Evolutionary conservation across 768 basidiomycete species (phyloP).

Genomic region (Xerocomus potaroensis): DNA sequence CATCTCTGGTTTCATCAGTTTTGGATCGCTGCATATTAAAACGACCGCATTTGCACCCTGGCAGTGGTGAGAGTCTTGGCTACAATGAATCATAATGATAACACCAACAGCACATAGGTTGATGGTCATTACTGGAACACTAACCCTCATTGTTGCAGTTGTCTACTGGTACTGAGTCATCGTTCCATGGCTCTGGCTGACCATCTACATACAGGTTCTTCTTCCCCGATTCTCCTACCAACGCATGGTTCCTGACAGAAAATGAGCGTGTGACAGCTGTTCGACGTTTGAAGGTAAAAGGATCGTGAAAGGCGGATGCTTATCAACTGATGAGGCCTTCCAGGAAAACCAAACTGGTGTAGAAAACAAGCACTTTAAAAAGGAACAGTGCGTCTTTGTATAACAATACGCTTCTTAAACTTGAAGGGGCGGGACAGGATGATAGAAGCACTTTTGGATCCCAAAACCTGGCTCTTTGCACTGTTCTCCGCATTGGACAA

Average conservation of each 20-base stretch:
- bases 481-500: conserved; percentile 59
- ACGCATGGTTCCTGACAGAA: conserved; percentile 66
- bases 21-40: conserved; percentile 60
- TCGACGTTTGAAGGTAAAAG: conserved; percentile 53
- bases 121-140: conserved; percentile 63
- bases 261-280: conserved; percentile 63
- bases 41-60: conserved; percentile 58
- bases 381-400: conserved; percentile 55
- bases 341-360: conserved; percentile 76
- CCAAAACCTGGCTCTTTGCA: conserved; percentile 76
- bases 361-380: conserved; percentile 79
- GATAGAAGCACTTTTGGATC: conserved; percentile 62
- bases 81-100: background rate
- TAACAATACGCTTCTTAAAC: background rate
- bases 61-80: conserved; percentile 51
- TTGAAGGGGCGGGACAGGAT: conserved; percentile 41
- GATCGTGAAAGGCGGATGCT: background rate
- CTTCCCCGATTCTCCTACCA: conserved; percentile 74
- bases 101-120: conserved; percentile 36
- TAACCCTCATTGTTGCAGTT: conserved; percentile 51
- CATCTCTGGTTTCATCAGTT: conserved; percentile 64
- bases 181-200: conserved; percentile 1
- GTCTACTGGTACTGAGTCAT: conserved; percentile 46
- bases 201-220: conserved; percentile 41
- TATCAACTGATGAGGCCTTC: background rate